Percentiles rank a stretch among this genome's conserved stretches.
Evolutionary conservation across 768 basidiomycete genomes (phyloP).

Genomic region (Termitomyces sp.): DNA sequence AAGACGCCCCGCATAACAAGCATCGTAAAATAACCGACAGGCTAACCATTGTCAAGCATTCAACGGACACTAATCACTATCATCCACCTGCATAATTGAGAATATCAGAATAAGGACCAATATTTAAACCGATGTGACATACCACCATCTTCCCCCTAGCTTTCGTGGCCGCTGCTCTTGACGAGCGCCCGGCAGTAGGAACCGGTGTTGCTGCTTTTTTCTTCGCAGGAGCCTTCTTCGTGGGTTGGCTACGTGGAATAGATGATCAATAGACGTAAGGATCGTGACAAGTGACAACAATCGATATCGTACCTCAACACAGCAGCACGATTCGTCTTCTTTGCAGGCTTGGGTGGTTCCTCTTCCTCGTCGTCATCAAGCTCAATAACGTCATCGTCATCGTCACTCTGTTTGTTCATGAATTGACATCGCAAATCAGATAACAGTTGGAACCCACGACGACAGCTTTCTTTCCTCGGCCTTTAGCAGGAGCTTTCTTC

Average conservation of each 20-base stretch:
- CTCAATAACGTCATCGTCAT: slow-evolving; percentile 53
- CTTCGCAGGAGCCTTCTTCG: slow-evolving; percentile 42
- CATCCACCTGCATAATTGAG: slow-evolving; percentile 22
- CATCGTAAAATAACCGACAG: neutral
- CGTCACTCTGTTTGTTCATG: slow-evolving; percentile 34
- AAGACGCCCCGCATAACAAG: neutral
- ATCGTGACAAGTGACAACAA: neutral
- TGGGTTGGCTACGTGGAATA: slow-evolving; percentile 29
- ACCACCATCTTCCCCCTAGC: slow-evolving; percentile 65
- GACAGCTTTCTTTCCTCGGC: slow-evolving; percentile 54
- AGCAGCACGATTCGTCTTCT: slow-evolving; percentile 63
- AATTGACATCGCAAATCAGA: slow-evolving; percentile 1
- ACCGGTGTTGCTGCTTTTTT: slow-evolving; percentile 60
- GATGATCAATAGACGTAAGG: neutral
- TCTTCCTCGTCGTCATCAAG: slow-evolving; percentile 55
- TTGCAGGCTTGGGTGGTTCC: slow-evolving; percentile 45
- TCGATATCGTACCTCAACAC: slow-evolving; percentile 53
- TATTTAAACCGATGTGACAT: slow-evolving; percentile 15
- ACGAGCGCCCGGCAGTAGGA: slow-evolving; percentile 53
- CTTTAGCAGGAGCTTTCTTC: slow-evolving; percentile 47
- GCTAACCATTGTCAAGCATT: neutral
- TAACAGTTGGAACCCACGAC: slow-evolving; percentile 22
- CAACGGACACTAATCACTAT: slow-evolving; percentile 22
- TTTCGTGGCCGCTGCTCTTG: slow-evolving; percentile 67
- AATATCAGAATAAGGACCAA: neutral